Conservation (phyloP, 257 asterid species). For the Cordia subcordata region DNA sequence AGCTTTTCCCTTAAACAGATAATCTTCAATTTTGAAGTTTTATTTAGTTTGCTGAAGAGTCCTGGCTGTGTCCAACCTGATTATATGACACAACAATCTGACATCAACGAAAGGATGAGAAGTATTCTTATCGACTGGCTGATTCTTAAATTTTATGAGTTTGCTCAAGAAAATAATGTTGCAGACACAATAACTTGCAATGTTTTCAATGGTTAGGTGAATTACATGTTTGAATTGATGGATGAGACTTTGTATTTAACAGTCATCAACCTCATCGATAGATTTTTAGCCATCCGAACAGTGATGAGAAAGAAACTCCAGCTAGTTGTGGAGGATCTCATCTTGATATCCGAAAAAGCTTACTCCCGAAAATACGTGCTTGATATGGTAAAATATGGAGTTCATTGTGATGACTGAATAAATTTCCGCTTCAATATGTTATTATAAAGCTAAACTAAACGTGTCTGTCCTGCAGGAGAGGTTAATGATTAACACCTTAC, state of each 20-base stretch:
- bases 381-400: conserved; percentile 61
- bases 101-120: conserved; percentile 85
- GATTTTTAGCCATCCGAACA: conserved; percentile 59
- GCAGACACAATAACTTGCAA: conserved; percentile 1
- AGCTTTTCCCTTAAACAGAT: too few species aligned
- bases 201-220: conserved; percentile 43
- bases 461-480: conserved; percentile 55
- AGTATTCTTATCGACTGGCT: conserved; percentile 92
- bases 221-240: conserved; percentile 93
- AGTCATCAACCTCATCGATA: conserved; percentile 75
- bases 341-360: conserved; percentile 83
- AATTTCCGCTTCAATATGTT: background rate
- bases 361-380: conserved; percentile 72
- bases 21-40: too few species aligned
- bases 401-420: background rate
- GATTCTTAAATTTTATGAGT: conserved; percentile 20
- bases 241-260: conserved; percentile 86
- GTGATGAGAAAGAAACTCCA: conserved; percentile 80
- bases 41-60: conserved; percentile 29
- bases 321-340: conserved; percentile 82
- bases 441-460: background rate
- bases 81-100: conserved; percentile 67
- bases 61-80: conserved; percentile 50
- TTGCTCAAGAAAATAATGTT: background rate
- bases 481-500: conserved; percentile 60